phyloP scores from a whole-genome alignment of 176 grass and related monocot genomes.

The Coix lacrymajobi region DNA sequence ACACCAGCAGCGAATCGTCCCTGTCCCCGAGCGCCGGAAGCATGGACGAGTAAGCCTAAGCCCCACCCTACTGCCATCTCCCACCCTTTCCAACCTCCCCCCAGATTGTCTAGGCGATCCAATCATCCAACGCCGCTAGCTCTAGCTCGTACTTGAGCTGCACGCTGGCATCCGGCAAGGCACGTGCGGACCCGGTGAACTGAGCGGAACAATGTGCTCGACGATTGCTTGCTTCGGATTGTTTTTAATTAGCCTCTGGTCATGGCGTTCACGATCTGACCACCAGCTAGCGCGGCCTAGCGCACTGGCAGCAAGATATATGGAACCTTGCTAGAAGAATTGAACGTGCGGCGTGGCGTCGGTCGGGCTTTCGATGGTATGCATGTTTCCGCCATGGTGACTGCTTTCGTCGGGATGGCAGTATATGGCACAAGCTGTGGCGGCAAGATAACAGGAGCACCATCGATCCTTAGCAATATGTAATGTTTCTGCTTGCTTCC shows the following conservation, averaged over 20 bases:
- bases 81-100: not conserved
- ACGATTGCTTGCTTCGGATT: conserved; percentile 15
- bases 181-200: conserved; percentile 17
- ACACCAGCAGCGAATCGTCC: conserved; percentile 25
- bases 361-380: not conserved
- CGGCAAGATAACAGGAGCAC: not conserved
- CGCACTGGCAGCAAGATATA: not conserved
- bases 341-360: not conserved
- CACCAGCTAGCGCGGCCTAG: not conserved
- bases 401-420: not conserved
- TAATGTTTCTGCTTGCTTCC: too few species aligned
- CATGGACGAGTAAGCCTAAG: conserved; percentile 34
- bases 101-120: conserved; percentile 15
- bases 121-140: conserved; percentile 14
- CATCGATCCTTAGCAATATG: not conserved
- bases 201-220: not conserved
- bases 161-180: not conserved
- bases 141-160: not conserved
- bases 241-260: not conserved
- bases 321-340: not conserved
- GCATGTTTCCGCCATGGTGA: conserved; percentile 18
- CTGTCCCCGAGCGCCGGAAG: conserved; percentile 16
- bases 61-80: not conserved
- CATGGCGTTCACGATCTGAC: not conserved
- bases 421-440: not conserved